phyloP scores from a whole-genome alignment of 2,329 filamentous ascomycete genomes.

The Coniochaeta hoffmannii region DNA sequence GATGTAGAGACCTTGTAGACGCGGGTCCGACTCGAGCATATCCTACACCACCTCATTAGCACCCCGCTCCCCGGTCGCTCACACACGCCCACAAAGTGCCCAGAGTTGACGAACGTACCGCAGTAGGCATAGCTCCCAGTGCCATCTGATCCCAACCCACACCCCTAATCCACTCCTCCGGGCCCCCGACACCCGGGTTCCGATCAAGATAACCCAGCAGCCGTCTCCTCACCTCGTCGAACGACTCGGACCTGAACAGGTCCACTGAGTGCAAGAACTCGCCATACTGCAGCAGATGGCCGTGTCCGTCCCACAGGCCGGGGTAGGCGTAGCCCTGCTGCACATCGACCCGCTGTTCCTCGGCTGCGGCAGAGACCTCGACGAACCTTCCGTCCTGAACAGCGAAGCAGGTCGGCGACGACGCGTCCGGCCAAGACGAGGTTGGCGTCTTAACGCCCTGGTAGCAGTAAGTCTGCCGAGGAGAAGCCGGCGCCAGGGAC shows the following conservation, averaged over 20 bases:
- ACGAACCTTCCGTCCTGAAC: slow-evolving; percentile 5
- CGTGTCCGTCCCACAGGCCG: slow-evolving; percentile 65
- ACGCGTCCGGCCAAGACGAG: background rate
- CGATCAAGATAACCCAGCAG: slow-evolving; percentile 41
- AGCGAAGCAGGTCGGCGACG: slow-evolving; percentile 7
- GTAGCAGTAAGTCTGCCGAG: slow-evolving; percentile 29
- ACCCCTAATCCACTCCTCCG: slow-evolving; percentile 55
- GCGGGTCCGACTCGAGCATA: slow-evolving; percentile 45
- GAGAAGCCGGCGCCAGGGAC: background rate
- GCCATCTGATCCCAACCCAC: slow-evolving; percentile 65
- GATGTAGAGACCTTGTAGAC: slow-evolving; percentile 50
- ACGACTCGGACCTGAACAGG: slow-evolving; percentile 50
- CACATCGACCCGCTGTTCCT: background rate
- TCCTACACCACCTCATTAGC: slow-evolving; percentile 25
- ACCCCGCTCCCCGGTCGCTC: no score
- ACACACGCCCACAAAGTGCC: background rate
- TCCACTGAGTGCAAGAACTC: slow-evolving; percentile 61
- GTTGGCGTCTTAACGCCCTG: slow-evolving; percentile 29
- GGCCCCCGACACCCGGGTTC: slow-evolving; percentile 44
- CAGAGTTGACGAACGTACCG: slow-evolving; percentile 35
- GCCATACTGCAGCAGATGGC: slow-evolving; percentile 57
- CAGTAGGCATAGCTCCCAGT: slow-evolving; percentile 58
- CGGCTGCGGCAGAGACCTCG: background rate
- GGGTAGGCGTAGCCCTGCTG: slow-evolving; percentile 53
- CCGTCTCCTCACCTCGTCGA: slow-evolving; percentile 45